These are phyloP conservation scores for Aspergillus intermedius DNA, from an alignment of 2,329 filamentous ascomycete species.

Conservation along the genomic window DNA sequence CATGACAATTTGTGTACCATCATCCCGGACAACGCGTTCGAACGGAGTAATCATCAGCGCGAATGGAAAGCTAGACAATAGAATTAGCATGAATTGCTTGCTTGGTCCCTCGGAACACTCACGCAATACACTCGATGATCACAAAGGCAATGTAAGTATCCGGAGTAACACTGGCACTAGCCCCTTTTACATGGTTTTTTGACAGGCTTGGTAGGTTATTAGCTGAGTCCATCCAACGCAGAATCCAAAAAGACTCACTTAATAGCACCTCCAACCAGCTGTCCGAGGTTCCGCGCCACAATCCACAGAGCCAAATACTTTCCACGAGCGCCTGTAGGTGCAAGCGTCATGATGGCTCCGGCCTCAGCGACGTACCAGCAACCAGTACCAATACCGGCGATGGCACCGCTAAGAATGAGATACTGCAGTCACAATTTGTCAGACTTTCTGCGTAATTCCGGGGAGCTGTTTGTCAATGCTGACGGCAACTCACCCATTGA, in stretches of 20 bases:
- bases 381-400: conserved; percentile 37
- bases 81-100: neutral
- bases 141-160: conserved; percentile 45
- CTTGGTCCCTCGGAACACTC: conserved; percentile 7
- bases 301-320: conserved; percentile 47
- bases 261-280: conserved; percentile 43
- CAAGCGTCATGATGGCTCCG: conserved; percentile 45
- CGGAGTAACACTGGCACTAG: conserved; percentile 35
- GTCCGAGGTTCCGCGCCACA: conserved; percentile 42
- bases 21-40: conserved; percentile 41
- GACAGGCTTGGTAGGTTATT: conserved; percentile 20
- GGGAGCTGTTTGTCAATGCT: neutral
- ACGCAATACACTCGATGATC: conserved; percentile 43
- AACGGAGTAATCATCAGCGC: conserved; percentile 43
- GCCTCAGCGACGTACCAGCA: conserved; percentile 48
- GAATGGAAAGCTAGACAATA: conserved; percentile 33
- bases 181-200: conserved; percentile 33
- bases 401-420: conserved; percentile 35
- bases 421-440: conserved; percentile 20
- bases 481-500: conserved; percentile 37
- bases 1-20: conserved; percentile 39
- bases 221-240: neutral
- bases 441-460: neutral
- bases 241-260: conserved; percentile 25
- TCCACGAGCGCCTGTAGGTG: conserved; percentile 41